Evolutionary conservation across 345 rosid genomes (phyloP), one percentile per base, ranked within the genome.

Genomic region (Acer saccharum): DNA sequence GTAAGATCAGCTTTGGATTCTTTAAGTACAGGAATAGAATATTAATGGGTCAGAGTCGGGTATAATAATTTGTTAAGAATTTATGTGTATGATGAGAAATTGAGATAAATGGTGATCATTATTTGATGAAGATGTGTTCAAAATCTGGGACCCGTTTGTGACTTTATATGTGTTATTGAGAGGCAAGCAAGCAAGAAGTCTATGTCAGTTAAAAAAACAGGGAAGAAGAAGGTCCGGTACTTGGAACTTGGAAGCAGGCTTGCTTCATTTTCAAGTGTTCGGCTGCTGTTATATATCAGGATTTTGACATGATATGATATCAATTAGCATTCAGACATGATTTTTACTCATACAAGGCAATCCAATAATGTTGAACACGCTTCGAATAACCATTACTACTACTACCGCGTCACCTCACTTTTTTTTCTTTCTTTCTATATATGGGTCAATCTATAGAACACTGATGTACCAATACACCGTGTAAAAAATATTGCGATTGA

Each of bases 251-350:
- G 62, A 3, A 60, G 57, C 64, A 35, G 72, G 39, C 78, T 75
- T 75, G 71, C 78, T 75, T 75, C 39, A 13, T 0, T 75, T 39
- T 39, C 41, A 75, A 54, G 71, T 5, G 16, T 43, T 9, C 10
- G 46, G 10, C 11, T 43, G 11, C 46, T 7, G 11, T 43, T 43
- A 43, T 43, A 7, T 43, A 35, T 32, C 35, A 32, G 35, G 46
- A 43, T 6, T 7, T 43, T 43, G 46, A 43, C 1, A 43, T 6
- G 8, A 43, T 6, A 7, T 43, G 46, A 43, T 32, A 32, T 8
- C 46, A 43, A 7, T 43, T 43, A 8, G 46, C 46, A 43, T 43
- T 43, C 46, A 35, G 39, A 35, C 39, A 35, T 35, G 6, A 35
- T 35, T 4, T 35, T 35, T 3, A 35, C 6, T 35, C 0, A 35